A percentile compares a stretch with the other conserved stretches of the same genome.
These are phyloP conservation scores for Curvularia sp. DNA, from an alignment of 2,329 filamentous ascomycete genomes.

Conservation along the genomic window DNA sequence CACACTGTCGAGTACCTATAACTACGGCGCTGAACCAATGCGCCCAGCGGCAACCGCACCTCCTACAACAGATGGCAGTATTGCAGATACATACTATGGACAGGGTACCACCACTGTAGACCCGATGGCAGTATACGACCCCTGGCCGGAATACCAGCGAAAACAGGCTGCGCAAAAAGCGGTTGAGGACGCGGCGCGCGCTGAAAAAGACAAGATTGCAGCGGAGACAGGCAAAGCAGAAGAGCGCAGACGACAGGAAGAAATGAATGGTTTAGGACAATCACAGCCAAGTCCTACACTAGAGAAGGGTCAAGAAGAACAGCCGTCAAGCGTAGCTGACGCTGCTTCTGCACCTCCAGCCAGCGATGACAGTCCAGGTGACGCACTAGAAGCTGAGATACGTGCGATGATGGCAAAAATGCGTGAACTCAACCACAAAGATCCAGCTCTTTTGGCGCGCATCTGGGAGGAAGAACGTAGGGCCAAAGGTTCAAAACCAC, in stretches of 20 bases:
- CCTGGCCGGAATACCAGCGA: constrained; percentile 59
- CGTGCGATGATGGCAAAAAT: constrained; percentile 65
- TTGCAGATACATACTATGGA: constrained; percentile 29
- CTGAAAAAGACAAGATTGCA: constrained; percentile 44
- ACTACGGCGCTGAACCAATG: constrained; percentile 26
- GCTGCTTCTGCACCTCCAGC: constrained; percentile 8
- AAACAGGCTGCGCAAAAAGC: constrained; percentile 49
- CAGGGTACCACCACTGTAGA: constrained; percentile 57
- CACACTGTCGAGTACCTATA: constrained; percentile 31
- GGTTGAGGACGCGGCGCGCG: constrained; percentile 43
- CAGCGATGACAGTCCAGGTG: constrained; percentile 18
- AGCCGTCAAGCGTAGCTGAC: constrained; percentile 28
- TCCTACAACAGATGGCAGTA: constrained; percentile 25
- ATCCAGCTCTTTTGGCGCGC: constrained; percentile 62
- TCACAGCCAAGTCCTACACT: constrained; percentile 29
- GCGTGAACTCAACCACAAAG: constrained; percentile 63
- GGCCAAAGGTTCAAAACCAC: constrained; percentile 44
- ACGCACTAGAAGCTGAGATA: constrained; percentile 60
- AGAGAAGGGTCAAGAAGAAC: constrained; percentile 34
- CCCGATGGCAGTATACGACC: constrained; percentile 62
- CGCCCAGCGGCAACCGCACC: constrained; percentile 23
- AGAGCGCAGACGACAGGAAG: constrained; percentile 32
- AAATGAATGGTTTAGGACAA: constrained; percentile 31
- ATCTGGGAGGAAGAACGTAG: constrained; percentile 64
- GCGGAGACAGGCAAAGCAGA: constrained; percentile 40